Base-by-base conservation (phyloP, 2,329 filamentous ascomycete species). In the Penicillium sp. region DNA sequence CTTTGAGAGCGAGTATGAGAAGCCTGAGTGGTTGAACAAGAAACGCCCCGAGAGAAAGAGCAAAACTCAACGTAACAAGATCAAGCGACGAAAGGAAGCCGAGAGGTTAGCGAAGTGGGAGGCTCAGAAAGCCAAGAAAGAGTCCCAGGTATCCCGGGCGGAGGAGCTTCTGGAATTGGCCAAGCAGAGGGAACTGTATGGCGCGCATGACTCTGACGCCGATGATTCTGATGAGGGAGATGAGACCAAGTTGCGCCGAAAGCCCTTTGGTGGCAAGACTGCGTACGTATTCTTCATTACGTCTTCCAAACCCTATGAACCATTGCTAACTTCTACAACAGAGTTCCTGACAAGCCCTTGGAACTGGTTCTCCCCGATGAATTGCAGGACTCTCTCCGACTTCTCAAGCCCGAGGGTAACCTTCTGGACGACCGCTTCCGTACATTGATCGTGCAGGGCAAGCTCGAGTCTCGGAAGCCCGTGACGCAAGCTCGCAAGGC, bases 391-490 rank as follows among this genome's bases (percentile, higher is more conserved):
- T 87, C 91, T 43, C 75, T 97, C 66, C 75, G 94, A 67, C 74
- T 91, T 67, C 75, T 96, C 59, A 96, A 93, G 73, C 94, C 94
- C 0, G 94, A 99, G 73, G 94, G 94, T n/a, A 97, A 97, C 68
- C 77, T 97, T 32, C 79, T 99, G 62, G 91, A 91, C 61, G 94
- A 99, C 67, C 83, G 94, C 44, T 97, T 96, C 78, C 82, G 94
- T 56, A 97, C 84, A 70, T 80, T 97, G 75, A 78, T 97, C 56
- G 82, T 97, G 27, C 85, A 91, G 57, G 94, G 94, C 53, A 96
- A 94, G 76, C 76, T 99, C 55, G 94, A 99, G 79, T 83, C 84
- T 43, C 83, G 94, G 63, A 87, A 87, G 69, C 86, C 87, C 46
- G 84, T 93, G 51, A 83, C 87, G 6, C 93, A 94, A 76, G 83